Percentiles rank a stretch among this genome's conserved stretches.
Evolutionary conservation across 2,329 filamentous ascomycete genomes (phyloP).

Genomic region (Amylocarpus encephaloides): DNA sequence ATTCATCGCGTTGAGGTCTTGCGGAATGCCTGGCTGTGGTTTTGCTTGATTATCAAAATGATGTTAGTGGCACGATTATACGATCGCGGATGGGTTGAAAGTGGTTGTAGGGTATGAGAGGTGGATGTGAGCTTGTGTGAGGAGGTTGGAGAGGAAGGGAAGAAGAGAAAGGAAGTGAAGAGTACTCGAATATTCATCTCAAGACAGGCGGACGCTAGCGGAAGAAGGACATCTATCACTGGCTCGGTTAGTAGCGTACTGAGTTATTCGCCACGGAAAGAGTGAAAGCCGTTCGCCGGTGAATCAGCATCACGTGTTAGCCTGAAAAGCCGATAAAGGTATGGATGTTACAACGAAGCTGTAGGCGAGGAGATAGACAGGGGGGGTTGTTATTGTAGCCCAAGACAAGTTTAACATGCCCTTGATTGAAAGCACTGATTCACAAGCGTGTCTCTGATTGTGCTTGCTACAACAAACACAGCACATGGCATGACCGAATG

Average conservation of each 20-base stretch:
- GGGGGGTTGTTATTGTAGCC: neutral
- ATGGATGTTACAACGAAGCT: no score
- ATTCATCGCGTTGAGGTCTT: conserved; percentile 27
- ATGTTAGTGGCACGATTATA: conserved; percentile 24
- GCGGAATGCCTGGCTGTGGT: neutral
- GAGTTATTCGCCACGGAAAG: neutral
- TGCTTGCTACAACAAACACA: neutral
- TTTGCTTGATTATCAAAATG: conserved; percentile 14
- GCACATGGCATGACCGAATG: conserved; percentile 65
- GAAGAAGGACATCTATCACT: no score
- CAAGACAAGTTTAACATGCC: neutral
- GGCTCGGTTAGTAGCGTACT: neutral
- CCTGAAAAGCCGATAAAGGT: no score
- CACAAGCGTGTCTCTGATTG: no score
- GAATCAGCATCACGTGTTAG: no score
- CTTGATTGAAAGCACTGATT: no score
- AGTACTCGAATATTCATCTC: no score
- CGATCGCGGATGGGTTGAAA: conserved; percentile 8
- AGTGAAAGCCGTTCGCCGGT: no score
- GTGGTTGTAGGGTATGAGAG: neutral
- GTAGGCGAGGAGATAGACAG: no score
- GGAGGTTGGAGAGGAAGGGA: neutral
- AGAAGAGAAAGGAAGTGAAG: neutral
- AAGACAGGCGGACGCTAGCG: no score
- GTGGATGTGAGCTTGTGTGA: neutral